Percentiles rank a stretch among this genome's conserved stretches.
These are phyloP conservation scores for Agastache rugosa DNA, from an alignment of 257 asterid species.

Conservation along the genomic window DNA sequence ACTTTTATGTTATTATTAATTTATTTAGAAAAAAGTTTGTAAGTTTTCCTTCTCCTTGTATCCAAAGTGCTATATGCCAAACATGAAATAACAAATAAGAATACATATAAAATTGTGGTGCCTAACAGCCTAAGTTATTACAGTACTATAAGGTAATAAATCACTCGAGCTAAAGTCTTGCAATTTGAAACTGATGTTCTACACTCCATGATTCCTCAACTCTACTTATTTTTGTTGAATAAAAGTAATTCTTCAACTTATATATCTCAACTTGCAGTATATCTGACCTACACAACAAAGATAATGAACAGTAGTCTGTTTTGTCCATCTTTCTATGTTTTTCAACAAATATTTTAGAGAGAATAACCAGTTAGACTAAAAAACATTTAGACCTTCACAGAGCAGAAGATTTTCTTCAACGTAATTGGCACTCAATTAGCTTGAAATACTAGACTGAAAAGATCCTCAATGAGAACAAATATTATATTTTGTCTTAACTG, in stretches of 20 bases:
- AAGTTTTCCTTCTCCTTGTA: not conserved
- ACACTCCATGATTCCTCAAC: not conserved
- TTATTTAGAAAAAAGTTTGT: not conserved
- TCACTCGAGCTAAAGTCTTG: not conserved
- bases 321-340: conserved; percentile 18
- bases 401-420: conserved; percentile 5
- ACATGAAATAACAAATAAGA: not conserved
- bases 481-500: not conserved
- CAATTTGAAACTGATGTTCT: not conserved
- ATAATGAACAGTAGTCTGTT: not conserved
- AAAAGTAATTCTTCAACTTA: not conserved
- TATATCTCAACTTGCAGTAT: not conserved
- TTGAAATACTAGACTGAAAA: not conserved
- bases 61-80: not conserved
- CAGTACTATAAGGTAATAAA: not conserved
- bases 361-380: not conserved
- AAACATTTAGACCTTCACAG: not conserved
- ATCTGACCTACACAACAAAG: not conserved
- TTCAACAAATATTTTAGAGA: not conserved
- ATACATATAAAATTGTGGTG: not conserved
- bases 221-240: not conserved
- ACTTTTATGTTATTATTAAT: not conserved
- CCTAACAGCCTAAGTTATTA: not conserved
- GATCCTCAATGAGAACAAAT: not conserved
- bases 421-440: not conserved